phyloP scores from a whole-genome alignment of 2,329 filamentous ascomycete genomes.

The Apiospora rasikravindrae region DNA sequence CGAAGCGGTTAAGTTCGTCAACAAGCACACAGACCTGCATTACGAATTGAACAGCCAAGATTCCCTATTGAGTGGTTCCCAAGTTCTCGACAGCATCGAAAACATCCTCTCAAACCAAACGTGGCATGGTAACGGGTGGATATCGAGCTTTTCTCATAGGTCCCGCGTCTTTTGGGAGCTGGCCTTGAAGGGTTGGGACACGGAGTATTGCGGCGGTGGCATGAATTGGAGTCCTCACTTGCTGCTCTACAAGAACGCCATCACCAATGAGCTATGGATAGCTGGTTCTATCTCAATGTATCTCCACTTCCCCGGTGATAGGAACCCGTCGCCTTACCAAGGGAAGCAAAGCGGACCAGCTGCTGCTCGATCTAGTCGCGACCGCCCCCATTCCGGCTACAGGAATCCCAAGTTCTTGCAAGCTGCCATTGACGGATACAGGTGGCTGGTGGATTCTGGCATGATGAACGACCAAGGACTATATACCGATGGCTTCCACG shows the following conservation, averaged over 20 bases:
- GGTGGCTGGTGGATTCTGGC: conserved; percentile 78
- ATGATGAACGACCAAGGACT: conserved; percentile 81
- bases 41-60: conserved; percentile 45
- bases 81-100: conserved; percentile 28
- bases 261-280: conserved; percentile 91
- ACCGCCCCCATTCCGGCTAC: conserved; percentile 38
- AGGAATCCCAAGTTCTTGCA: conserved; percentile 70
- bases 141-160: conserved; percentile 79
- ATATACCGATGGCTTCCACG: conserved; percentile 88
- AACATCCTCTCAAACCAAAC: conserved; percentile 47
- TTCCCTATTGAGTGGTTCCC: conserved; percentile 28
- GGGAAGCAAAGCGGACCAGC: conserved; percentile 20
- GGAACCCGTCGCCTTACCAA: conserved; percentile 71
- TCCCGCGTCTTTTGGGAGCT: conserved; percentile 86
- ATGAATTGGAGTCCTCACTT: conserved; percentile 89
- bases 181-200: conserved; percentile 81
- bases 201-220: conserved; percentile 78
- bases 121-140: conserved; percentile 82
- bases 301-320: conserved; percentile 82
- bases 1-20: conserved; percentile 78
- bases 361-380: conserved; percentile 33
- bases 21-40: conserved; percentile 69
- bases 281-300: conserved; percentile 89
- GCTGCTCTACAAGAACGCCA: conserved; percentile 90
- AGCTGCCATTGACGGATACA: conserved; percentile 78